Percentiles rank a stretch among this genome's conserved stretches.
phyloP scores from a whole-genome alignment of 441 rosid genomes.

The Adansonia madagascariensis region DNA sequence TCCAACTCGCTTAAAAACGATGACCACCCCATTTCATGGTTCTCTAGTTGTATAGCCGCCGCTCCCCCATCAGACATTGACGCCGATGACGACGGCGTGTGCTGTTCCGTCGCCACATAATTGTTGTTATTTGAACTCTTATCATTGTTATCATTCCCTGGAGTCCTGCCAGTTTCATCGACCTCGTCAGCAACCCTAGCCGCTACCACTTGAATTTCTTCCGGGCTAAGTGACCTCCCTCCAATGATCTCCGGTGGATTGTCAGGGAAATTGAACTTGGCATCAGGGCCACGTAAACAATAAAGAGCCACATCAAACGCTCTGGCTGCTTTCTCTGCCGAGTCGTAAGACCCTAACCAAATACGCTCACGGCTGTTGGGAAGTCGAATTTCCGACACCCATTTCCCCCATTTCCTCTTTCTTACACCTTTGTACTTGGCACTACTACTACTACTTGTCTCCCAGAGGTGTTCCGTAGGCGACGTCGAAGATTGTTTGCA shows the following conservation, averaged over 20 bases:
- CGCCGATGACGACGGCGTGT: constrained; percentile 20
- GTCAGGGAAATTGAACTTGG: constrained; percentile 70
- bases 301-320: constrained; percentile 89
- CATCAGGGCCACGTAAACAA: constrained; percentile 67
- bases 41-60: neutral
- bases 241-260: constrained; percentile 53
- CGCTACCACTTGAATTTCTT: constrained; percentile 63
- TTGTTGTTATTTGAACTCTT: neutral
- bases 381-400: constrained; percentile 90
- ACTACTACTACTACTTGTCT: neutral
- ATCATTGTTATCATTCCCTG: neutral
- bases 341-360: constrained; percentile 81
- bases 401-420: constrained; percentile 90
- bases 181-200: constrained; percentile 52
- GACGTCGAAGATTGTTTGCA: neutral
- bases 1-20: constrained; percentile 40
- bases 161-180: neutral
- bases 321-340: constrained; percentile 84
- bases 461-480: neutral
- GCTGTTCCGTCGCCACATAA: constrained; percentile 7
- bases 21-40: constrained; percentile 47
- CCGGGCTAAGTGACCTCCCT: constrained; percentile 46
- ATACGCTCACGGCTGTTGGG: constrained; percentile 87
- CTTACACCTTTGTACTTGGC: constrained; percentile 79
- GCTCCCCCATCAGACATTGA: constrained; percentile 21